Evolutionary conservation across 139 green algal species (phyloP).

Genomic region (Haematococcus lacustris): DNA sequence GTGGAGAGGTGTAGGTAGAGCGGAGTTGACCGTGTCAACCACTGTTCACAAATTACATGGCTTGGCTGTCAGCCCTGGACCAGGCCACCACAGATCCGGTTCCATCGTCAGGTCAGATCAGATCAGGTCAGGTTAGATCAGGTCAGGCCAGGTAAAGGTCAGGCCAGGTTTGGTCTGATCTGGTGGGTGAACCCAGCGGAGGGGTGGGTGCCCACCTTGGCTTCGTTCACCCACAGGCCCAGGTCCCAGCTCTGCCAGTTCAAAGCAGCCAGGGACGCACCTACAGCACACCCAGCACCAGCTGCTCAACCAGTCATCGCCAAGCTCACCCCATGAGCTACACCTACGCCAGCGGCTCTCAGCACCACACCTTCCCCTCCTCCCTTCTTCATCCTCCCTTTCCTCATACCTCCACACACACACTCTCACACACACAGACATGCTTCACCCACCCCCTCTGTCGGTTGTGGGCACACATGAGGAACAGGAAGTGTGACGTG

Average conservation of each 20-base stretch:
- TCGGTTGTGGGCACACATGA: background rate
- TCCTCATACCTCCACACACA: too few species aligned
- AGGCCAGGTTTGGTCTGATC: background rate
- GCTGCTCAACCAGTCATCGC: too few species aligned
- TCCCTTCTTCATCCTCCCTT: too few species aligned
- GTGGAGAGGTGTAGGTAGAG: background rate
- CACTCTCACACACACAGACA: background rate
- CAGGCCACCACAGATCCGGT: background rate
- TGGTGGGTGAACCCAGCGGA: background rate
- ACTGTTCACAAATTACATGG: background rate
- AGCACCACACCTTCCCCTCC: too few species aligned
- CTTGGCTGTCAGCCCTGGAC: background rate
- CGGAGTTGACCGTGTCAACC: background rate
- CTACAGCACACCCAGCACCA: constrained; percentile 13
- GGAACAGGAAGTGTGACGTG: too few species aligned
- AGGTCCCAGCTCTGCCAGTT: constrained; percentile 42
- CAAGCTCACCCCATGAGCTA: too few species aligned
- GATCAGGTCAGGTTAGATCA: background rate
- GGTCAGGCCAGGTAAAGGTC: background rate
- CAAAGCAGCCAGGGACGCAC: constrained; percentile 21
- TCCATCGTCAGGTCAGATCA: background rate
- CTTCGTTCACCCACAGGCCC: constrained; percentile 23
- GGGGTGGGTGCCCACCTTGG: constrained; percentile 7
- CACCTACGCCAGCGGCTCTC: too few species aligned
- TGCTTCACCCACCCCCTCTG: background rate